Conservation (phyloP, 495 filamentous ascomycete genomes). For the Trypethelium eluteriae region DNA sequence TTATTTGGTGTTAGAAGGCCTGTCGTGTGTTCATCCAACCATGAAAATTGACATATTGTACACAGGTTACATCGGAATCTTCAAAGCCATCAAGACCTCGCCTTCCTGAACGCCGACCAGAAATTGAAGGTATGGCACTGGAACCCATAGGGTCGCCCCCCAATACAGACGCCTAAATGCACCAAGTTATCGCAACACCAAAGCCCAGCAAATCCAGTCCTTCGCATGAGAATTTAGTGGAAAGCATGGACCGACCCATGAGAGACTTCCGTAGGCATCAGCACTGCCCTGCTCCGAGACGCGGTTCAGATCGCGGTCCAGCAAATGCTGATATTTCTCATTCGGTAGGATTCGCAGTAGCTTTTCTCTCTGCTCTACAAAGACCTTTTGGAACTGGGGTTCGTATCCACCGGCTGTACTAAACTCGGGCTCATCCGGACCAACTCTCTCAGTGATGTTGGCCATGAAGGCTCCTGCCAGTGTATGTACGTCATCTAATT, state of each 20-base stretch:
- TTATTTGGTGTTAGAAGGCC: too few relatives aligned
- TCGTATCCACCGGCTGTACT: background rate
- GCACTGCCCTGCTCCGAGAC: background rate
- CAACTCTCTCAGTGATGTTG: background rate
- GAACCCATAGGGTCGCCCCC: too few relatives aligned
- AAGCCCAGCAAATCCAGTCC: slow-evolving; percentile 7
- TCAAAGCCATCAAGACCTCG: too few relatives aligned
- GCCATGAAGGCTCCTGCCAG: background rate
- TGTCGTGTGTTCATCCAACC: too few relatives aligned
- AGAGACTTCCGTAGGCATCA: background rate
- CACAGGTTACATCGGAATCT: too few relatives aligned
- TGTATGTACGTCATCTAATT: background rate
- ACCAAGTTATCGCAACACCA: background rate
- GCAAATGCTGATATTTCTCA: slow-evolving; percentile 6
- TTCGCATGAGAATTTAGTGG: background rate
- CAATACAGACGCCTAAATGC: background rate
- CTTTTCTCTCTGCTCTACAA: background rate
- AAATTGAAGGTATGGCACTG: too few relatives aligned
- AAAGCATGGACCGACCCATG: slow-evolving; percentile 5
- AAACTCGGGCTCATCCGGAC: background rate
- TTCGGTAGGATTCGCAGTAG: background rate
- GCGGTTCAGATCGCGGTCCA: background rate
- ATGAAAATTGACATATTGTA: too few relatives aligned
- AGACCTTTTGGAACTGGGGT: background rate
- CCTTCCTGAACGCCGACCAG: too few relatives aligned